Evolutionary conservation across 2,329 filamentous ascomycete species (phyloP).

Genomic region (Penicillium brevicompactum): DNA sequence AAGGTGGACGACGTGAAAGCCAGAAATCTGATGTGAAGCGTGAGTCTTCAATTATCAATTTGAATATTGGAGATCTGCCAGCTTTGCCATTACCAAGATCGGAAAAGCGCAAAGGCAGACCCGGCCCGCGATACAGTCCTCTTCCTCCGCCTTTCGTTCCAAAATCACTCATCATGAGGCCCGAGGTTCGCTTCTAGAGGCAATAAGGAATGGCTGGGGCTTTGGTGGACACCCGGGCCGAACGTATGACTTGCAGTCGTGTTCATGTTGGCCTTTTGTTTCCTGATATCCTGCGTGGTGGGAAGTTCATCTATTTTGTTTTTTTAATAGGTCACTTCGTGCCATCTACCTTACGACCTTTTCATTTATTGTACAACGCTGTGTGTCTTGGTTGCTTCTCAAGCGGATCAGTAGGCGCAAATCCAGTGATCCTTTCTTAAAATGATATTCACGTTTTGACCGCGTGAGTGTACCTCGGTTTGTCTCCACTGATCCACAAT

Average conservation of each 20-base stretch:
- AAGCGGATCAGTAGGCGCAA: no score
- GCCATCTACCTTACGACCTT: no score
- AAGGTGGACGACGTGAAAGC: background rate
- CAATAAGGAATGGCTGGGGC: no score
- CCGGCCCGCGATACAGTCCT: conserved; percentile 18
- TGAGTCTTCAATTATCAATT: conserved; percentile 21
- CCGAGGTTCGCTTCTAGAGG: conserved; percentile 21
- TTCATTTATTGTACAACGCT: no score
- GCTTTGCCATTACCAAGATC: conserved; percentile 8
- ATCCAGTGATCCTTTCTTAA: no score
- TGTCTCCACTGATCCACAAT: no score
- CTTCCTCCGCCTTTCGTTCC: conserved; percentile 19
- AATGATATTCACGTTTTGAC: no score
- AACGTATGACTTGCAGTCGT: background rate
- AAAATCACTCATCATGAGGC: conserved; percentile 14
- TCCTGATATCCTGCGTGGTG: background rate
- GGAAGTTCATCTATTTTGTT: background rate
- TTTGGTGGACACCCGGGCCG: background rate
- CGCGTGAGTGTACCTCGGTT: no score
- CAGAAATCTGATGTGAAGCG: conserved; percentile 14
- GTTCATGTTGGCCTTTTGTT: background rate
- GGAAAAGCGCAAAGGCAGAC: conserved; percentile 8
- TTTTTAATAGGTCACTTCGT: background rate
- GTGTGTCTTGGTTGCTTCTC: no score
- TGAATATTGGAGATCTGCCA: conserved; percentile 18